Base-by-base conservation (phyloP, 495 filamentous ascomycete genomes). In the Astrothelium subdiscretum region DNA sequence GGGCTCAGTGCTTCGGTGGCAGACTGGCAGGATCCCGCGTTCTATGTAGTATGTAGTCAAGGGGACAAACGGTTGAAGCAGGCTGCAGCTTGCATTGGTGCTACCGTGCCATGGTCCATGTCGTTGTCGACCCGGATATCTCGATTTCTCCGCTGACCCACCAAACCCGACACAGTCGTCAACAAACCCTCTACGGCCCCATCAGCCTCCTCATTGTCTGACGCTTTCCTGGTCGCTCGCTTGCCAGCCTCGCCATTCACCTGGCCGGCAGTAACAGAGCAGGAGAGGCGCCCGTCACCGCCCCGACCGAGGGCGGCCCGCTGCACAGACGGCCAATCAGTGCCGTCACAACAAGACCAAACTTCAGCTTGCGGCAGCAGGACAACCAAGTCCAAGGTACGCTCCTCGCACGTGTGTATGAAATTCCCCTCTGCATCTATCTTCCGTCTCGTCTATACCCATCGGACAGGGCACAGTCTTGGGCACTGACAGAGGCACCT, bases 81-180 rank as follows among this genome's bases (percentile, higher is more conserved):
- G 48, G 24, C 48, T 54, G 48, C 48, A 54, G 48, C 22, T 3
- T 54, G 48, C 48, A 54, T 54, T 54, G 48, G 48, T 54, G 48
- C 48, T 29, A 54, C 48, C 29, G 48, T 54, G 48, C 48, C 48
- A 10, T 54, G 35, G 35, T 29, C 48, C 12, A 8, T 54, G 48
- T 54, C 48, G 48, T 54, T 15, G 2, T 27, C 6, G 22, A 54
- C 22, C 24, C 20, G 24, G 48, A 54, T 26, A 54, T 5, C 48
- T 20, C 12, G 5, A 12, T 8, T 8, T 29, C 48, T 29, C n/a
- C 8, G 12, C 24, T 15, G 8, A 11, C 48, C 24, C 12, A 12
- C 24, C 24, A 26, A 8, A 27, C 48, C 48, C 3, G 10, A 8
- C 48, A 5, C 22, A 54, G 10, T 54, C 24, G 22, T 27, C 48